Base-by-base conservation (phyloP, 73 alveolate genomes). In the Tetrahymena borealis region DNA sequence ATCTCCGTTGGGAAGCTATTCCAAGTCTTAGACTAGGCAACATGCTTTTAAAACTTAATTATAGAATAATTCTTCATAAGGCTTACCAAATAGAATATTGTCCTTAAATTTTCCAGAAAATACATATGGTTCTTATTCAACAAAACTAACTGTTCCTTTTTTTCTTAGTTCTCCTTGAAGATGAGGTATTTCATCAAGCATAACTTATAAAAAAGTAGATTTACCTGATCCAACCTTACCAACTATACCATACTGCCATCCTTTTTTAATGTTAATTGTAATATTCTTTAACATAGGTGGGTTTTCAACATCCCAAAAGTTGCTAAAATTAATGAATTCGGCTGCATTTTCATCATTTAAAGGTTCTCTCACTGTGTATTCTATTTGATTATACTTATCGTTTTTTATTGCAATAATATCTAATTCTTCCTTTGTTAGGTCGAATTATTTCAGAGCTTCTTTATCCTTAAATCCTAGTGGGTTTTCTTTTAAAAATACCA, bases 141-240 rank as follows among this genome's bases (percentile, higher is more conserved):
- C 97, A 42, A 90, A 91, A 13, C 93, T 90, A 31, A 95, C 85
- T 24, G 78, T 91, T 31, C 79, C 91, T 24, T 42, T 41, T 1
- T 90, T 39, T n/a, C 16, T 90, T 12, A 90, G 39, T 16, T 41
- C 91, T 9, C 94, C 96, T 31, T 79, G 79, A 33, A 39, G 60
- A 36, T 90, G 91, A 20, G 94, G 94, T 9, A 90, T 38, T 90
- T 95, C 94, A 36, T 91, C 43, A 40, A 95, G 39, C 20, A 91
- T 39, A 60, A 92, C 79, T 35, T 91, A 31, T 10, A 95, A 31
- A 12, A 95, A 78, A 41, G 96, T 39, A 2, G 97, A 95, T 40
- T 95, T 95, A 18, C 97, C 97, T 28, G 96, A 90, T 33, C 97
- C 96, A 13, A 90, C 92, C 32, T 90, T 90, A 32, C 97, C 97